A percentile compares a stretch with the other conserved stretches of the same genome.
These are phyloP conservation scores for Sanghuangporus baumii DNA, from an alignment of 1,284 basidiomycete genomes.

Conservation along the genomic window DNA sequence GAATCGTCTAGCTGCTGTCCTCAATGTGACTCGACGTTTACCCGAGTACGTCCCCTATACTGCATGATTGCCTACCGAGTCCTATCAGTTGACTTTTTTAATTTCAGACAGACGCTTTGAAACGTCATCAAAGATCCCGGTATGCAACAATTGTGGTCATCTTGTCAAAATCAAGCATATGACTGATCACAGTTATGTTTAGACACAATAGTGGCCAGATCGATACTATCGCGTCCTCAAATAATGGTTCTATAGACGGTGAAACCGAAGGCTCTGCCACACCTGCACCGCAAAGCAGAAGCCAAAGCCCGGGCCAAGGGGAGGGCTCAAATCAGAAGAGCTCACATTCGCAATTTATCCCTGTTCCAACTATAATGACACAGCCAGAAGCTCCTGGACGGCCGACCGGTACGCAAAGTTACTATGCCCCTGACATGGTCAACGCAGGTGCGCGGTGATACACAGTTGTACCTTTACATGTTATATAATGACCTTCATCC, in stretches of 20 bases:
- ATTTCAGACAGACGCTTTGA: constrained; percentile 50
- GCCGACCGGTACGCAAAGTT: constrained; percentile 41
- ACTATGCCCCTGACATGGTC: constrained; percentile 59
- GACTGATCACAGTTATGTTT: constrained; percentile 3
- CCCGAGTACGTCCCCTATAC: constrained; percentile 46
- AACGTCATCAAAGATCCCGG: constrained; percentile 65
- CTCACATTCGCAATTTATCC: constrained; percentile 27
- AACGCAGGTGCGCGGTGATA: constrained; percentile 28
- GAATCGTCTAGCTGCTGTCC: constrained; percentile 51
- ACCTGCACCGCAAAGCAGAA: constrained; percentile 21
- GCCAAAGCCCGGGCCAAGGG: neutral
- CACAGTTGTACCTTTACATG: constrained; percentile 17
- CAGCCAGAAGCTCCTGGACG: constrained; percentile 28
- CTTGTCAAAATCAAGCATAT: neutral
- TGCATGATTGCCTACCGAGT: neutral
- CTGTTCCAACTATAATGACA: constrained; percentile 29
- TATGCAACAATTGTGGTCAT: constrained; percentile 24
- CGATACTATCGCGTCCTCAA: constrained; percentile 37
- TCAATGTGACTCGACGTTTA: constrained; percentile 72
- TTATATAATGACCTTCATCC: constrained; percentile 11
- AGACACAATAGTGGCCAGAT: constrained; percentile 68
- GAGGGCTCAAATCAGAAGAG: neutral
- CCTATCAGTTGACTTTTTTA: constrained; percentile 16
- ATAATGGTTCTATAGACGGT: constrained; percentile 25
- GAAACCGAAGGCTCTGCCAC: constrained; percentile 30